Conservation (phyloP, 345 rosid genomes). For the Linum usitatissimum region DNA sequence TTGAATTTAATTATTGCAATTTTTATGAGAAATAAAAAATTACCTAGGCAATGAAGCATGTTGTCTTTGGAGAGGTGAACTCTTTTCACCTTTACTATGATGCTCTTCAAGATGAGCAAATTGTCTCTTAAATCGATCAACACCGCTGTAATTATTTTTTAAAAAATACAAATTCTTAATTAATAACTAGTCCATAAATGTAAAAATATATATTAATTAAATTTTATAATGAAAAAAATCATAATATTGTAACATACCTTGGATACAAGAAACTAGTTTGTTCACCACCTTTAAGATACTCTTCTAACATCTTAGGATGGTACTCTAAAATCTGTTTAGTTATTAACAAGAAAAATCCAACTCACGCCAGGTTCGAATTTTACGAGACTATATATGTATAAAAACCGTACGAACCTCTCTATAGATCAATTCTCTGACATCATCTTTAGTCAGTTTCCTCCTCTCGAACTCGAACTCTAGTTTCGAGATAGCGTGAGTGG, state of each 20-base stretch:
- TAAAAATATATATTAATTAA: not conserved
- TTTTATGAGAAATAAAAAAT: too few relatives aligned
- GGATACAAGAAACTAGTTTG: slow-evolving; percentile 98
- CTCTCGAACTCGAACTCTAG: slow-evolving; percentile 98
- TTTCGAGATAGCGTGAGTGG: slow-evolving; percentile 84
- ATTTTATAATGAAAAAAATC: too few relatives aligned
- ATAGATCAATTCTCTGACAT: slow-evolving; percentile 90
- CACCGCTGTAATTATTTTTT: slow-evolving; percentile 47
- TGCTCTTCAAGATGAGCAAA: slow-evolving; percentile 96
- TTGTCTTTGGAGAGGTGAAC: slow-evolving; percentile 71
- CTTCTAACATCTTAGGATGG: slow-evolving; percentile 96
- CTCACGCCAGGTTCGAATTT: slow-evolving; percentile 2
- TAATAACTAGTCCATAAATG: not conserved
- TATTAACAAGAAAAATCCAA: slow-evolving; percentile 9
- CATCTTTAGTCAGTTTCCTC: slow-evolving; percentile 83
- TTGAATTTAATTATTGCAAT: too few relatives aligned
- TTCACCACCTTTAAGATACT: slow-evolving; percentile 86
- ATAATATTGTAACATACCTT: slow-evolving; percentile 31
- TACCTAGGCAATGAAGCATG: slow-evolving; percentile 98
- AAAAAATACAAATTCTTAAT: not conserved
- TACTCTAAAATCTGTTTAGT: slow-evolving; percentile 73
- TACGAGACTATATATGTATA: too few relatives aligned
- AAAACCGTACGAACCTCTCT: too few relatives aligned
- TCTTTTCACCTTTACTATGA: slow-evolving; percentile 68
- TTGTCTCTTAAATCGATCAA: slow-evolving; percentile 95